Percentiles rank a stretch among this genome's conserved stretches.
These are phyloP conservation scores for Lactarius sp. DNA, from an alignment of 768 basidiomycete species.

Conservation along the genomic window DNA sequence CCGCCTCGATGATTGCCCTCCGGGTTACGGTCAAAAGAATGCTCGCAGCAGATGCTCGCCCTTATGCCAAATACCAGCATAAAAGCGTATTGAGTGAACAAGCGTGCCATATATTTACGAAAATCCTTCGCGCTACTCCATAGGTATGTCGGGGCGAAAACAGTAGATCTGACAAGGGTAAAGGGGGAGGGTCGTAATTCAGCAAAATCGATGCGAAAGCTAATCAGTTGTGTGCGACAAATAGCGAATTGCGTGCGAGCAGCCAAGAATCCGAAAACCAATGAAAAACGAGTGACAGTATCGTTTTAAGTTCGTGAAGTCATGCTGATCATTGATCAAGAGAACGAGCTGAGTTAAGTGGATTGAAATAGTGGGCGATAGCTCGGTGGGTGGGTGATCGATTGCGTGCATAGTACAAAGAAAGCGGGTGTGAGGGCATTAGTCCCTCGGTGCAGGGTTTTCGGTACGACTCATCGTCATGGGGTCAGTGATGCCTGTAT, in stretches of 20 bases:
- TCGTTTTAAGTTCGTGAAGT: slow-evolving; percentile 43
- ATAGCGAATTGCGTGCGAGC: not conserved
- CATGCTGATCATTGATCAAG: slow-evolving; percentile 28
- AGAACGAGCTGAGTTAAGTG: slow-evolving; percentile 1
- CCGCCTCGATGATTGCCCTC: no score
- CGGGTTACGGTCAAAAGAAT: no score
- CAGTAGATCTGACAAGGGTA: not conserved
- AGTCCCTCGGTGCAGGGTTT: slow-evolving; percentile 13
- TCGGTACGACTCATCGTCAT: slow-evolving; percentile 2
- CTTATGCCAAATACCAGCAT: no score
- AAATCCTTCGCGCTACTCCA: no score
- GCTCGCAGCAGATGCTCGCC: no score
- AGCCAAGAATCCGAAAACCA: not conserved
- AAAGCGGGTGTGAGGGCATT: slow-evolving; percentile 20
- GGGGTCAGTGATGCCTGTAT: not conserved
- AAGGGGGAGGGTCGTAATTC: not conserved
- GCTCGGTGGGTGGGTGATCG: no score
- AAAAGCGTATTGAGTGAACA: no score
- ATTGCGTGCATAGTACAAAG: slow-evolving; percentile 1
- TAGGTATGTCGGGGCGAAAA: not conserved
- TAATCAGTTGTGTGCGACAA: not conserved
- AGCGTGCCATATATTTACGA: no score
- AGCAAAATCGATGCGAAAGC: not conserved
- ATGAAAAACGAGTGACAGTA: slow-evolving; percentile 32
- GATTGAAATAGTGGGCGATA: not conserved